A percentile compares a stretch with the other conserved stretches of the same genome.
phyloP scores from a whole-genome alignment of 2,329 filamentous ascomycete species.

The Aspergillus carbonarius region DNA sequence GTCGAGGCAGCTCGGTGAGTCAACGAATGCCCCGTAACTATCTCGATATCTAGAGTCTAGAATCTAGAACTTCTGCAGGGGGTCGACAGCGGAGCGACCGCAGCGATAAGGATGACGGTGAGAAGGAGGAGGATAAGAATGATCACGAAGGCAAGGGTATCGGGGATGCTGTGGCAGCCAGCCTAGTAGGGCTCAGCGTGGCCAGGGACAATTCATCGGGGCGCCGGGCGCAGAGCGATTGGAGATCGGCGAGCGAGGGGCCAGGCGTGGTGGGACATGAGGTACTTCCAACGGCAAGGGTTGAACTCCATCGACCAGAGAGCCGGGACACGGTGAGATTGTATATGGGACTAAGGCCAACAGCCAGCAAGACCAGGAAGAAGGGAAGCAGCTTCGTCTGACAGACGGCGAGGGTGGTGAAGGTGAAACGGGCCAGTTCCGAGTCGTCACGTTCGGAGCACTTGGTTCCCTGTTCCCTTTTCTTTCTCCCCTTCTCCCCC shows the following conservation, averaged over 20 bases:
- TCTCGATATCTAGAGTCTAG: too few species aligned
- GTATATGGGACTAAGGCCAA: too few species aligned
- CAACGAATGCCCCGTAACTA: too few species aligned
- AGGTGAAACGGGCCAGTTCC: too few species aligned
- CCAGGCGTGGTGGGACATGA: constrained; percentile 20
- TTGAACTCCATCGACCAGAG: neutral
- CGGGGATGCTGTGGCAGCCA: constrained; percentile 3
- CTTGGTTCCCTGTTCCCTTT: too few species aligned
- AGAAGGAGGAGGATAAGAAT: neutral
- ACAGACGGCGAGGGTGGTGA: too few species aligned
- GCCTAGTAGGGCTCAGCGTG: constrained; percentile 7
- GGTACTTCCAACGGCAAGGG: neutral
- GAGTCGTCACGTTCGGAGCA: too few species aligned
- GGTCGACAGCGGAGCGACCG: neutral
- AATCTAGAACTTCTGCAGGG: neutral
- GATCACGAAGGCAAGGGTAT: neutral
- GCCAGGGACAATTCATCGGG: neutral
- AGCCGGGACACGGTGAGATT: too few species aligned
- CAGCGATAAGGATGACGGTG: neutral
- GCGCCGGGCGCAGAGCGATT: neutral
- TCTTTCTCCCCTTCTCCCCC: too few species aligned
- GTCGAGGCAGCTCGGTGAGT: too few species aligned
- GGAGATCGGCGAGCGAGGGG: constrained; percentile 14
- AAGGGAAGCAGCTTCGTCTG: too few species aligned
- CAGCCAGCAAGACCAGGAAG: too few species aligned